Base-by-base conservation (phyloP, 2,329 filamentous ascomycete genomes). In the Ophiocordyceps polyrhachis-furcata region DNA sequence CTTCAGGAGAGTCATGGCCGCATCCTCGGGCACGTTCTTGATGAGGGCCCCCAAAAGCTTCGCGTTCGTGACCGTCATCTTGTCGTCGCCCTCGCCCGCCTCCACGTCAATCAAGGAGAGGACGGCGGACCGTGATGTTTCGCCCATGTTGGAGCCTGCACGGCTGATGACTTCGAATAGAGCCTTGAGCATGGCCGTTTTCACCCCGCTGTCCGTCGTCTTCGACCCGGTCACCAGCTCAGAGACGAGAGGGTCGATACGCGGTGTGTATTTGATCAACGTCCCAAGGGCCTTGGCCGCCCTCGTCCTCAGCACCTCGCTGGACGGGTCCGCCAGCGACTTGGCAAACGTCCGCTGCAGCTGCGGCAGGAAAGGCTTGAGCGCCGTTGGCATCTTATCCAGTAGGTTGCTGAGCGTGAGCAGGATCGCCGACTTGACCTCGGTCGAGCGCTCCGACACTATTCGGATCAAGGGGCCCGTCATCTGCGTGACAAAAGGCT, bases 401-500 rank as follows among this genome's bases (percentile, higher is more conserved):
- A 98, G 70, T 28, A 98, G 68, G 53, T 93, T 94, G 67, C 95
- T 96, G 52, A 98, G 75, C 0, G 91, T 94, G 45, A 93, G 73
- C 49, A 98, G 70, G 59, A 98, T 94, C 40, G 91, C 91, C 48
- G 85, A 82, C 66, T 94, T 96, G 62, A 98, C 87, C 44, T 98
- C 93, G 2, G 87, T 87, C 3, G 91, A 94, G 49, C 89, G 79
- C 62, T 98, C 91, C 5, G 91, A 95, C 17, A 98, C 88, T 20
- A 96, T 89, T 73, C 91, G 84, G 61, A 98, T 98, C 45, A 98
- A 75, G 20, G 93, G 91, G 58, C 91, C 91, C 5, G 93, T 96
- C 53, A 98, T 95, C 57, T 95, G 88, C 28, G 89, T 95, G 48
- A 98, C 91, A 56, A 93, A 96, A 8, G 88, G 86, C 63, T 91